A percentile compares a stretch with the other conserved stretches of the same genome.
These are phyloP conservation scores for Pythium scleroteichum DNA, from an alignment of 352 stramenopile species.

Conservation along the genomic window DNA sequence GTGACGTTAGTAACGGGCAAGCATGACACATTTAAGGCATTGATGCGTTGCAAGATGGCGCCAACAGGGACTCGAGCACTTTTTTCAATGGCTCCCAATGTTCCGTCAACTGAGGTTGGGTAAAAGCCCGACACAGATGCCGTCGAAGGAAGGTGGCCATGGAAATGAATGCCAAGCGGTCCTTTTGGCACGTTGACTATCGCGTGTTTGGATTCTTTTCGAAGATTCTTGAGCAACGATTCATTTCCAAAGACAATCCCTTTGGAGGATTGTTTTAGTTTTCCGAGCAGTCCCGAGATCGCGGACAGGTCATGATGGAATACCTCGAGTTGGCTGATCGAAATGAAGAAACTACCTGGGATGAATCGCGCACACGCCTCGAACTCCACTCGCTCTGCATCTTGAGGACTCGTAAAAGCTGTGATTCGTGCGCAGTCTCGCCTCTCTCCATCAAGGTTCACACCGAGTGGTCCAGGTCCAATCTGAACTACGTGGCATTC, in stretches of 20 bases:
- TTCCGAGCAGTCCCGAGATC: conserved; percentile 43
- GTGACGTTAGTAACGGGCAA: conserved; percentile 39
- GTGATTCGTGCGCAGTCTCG: conserved; percentile 38
- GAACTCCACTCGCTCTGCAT: conserved; percentile 43
- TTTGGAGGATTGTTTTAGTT: conserved; percentile 41
- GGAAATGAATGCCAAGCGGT: conserved; percentile 52
- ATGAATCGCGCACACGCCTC: conserved; percentile 37
- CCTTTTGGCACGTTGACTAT: conserved; percentile 37
- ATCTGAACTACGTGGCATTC: conserved; percentile 49
- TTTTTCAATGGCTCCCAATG: conserved; percentile 35
- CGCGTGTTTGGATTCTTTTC: conserved; percentile 10
- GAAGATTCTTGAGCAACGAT: conserved; percentile 32
- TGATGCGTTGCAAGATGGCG: conserved; percentile 44
- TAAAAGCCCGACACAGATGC: conserved; percentile 48
- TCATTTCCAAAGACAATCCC: conserved; percentile 49
- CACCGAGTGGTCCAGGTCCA: conserved; percentile 43
- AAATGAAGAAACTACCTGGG: conserved; percentile 53
- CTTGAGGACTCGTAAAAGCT: conserved; percentile 41
- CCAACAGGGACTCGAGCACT: conserved; percentile 38
- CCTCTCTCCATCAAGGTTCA: conserved; percentile 46
- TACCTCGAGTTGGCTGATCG: conserved; percentile 66
- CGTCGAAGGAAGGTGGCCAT: conserved; percentile 27
- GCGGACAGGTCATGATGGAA: conserved; percentile 43
- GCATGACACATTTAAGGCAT: conserved; percentile 58
- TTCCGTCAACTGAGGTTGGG: conserved; percentile 27